Percentiles rank a stretch among this genome's conserved stretches.
These are phyloP conservation scores for Coniosporium tulheliwenetii DNA, from an alignment of 2,329 filamentous ascomycete genomes.

Conservation along the genomic window DNA sequence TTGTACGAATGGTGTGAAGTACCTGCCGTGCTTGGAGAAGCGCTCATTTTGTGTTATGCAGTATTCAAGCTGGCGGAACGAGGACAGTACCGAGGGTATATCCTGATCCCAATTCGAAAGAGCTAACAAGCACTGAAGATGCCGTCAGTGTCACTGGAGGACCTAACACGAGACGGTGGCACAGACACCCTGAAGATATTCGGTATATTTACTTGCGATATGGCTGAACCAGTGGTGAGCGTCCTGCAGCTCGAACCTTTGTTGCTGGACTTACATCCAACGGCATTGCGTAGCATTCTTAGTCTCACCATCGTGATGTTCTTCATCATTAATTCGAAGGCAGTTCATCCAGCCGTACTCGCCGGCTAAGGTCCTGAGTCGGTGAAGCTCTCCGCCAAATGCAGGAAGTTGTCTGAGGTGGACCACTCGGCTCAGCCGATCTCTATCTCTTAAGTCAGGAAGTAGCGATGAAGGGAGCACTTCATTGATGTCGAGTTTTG, in stretches of 20 bases:
- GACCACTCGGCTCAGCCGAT: too few species aligned
- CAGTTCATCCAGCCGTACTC: slow-evolving; percentile 28
- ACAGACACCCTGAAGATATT: slow-evolving; percentile 18
- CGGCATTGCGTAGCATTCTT: slow-evolving; percentile 17
- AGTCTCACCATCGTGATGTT: slow-evolving; percentile 13
- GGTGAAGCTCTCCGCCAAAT: too few species aligned
- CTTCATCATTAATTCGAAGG: slow-evolving; percentile 16
- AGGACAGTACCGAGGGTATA: slow-evolving; percentile 6
- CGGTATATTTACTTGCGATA: slow-evolving; percentile 24
- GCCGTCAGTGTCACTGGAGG: slow-evolving; percentile 4
- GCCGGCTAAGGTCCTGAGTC: slow-evolving; percentile 1
- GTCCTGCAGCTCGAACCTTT: not conserved
- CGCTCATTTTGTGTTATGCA: slow-evolving; percentile 23
- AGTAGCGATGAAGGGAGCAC: slow-evolving; percentile 17
- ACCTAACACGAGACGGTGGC: not conserved
- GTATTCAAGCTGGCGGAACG: slow-evolving; percentile 18
- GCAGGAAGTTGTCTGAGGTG: too few species aligned
- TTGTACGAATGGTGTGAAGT: slow-evolving; percentile 25
- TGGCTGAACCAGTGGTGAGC: slow-evolving; percentile 9
- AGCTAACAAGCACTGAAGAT: slow-evolving; percentile 11
- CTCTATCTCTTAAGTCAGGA: slow-evolving; percentile 10
- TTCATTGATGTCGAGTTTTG: slow-evolving; percentile 23
- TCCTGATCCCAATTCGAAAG: slow-evolving; percentile 16
- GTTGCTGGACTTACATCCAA: slow-evolving; percentile 16
- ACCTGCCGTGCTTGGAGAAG: slow-evolving; percentile 27